phyloP scores from a whole-genome alignment of 1,284 basidiomycete species.

The Neonothopanus nambi region DNA sequence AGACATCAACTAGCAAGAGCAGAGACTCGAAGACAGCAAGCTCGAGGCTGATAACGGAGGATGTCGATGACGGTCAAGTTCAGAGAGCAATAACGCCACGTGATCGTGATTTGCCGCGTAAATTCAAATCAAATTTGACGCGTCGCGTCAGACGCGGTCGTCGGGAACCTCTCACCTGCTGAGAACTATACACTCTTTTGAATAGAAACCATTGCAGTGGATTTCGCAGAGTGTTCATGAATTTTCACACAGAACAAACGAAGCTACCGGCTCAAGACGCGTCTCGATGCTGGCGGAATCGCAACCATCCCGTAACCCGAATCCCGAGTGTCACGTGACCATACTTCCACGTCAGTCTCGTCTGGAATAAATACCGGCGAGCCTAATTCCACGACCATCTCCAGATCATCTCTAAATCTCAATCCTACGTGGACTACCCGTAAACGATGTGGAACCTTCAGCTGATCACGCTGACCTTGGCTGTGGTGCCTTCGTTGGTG shows the following conservation, averaged over 20 bases:
- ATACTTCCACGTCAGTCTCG: constrained; percentile 2
- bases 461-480: constrained; percentile 37
- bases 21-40: no score
- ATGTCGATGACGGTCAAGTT: no score
- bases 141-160: no score
- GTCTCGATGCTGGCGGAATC: background rate
- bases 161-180: no score
- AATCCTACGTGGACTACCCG: background rate
- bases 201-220: no score
- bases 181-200: no score
- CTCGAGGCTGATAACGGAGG: no score
- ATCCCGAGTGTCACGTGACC: constrained; percentile 4
- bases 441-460: constrained; percentile 15
- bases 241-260: background rate
- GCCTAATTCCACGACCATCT: background rate
- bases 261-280: background rate
- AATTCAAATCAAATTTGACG: no score
- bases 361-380: background rate
- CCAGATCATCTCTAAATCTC: background rate
- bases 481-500: constrained; percentile 49
- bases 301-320: constrained; percentile 2
- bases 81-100: no score
- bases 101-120: no score
- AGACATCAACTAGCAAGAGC: no score
- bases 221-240: no score